Evolutionary conservation across 768 basidiomycete genomes (phyloP).

Genomic region (Rubroboletus satanas): DNA sequence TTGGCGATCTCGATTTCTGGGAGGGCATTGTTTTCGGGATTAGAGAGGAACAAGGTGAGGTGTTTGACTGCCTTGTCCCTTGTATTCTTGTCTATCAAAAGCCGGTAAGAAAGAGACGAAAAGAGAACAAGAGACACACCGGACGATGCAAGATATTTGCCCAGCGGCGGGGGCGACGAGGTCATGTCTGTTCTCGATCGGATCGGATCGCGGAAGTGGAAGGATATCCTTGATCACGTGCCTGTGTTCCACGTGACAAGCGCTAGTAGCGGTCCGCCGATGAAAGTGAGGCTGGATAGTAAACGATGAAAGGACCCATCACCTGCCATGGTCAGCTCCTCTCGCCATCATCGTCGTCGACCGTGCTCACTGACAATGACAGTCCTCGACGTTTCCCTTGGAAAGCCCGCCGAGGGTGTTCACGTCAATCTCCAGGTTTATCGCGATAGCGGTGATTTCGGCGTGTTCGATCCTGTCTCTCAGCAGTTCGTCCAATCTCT

Average conservation of each 20-base stretch:
- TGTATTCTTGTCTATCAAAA: conserved; percentile 72
- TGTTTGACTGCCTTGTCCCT: conserved; percentile 88
- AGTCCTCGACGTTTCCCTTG: conserved; percentile 86
- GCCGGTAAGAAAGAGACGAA: neutral
- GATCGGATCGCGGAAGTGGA: conserved; percentile 20
- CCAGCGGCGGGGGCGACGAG: conserved; percentile 55
- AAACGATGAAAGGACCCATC: conserved; percentile 65
- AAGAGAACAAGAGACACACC: conserved; percentile 44
- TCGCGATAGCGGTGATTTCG: conserved; percentile 35
- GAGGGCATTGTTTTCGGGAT: conserved; percentile 52
- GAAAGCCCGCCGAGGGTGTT: conserved; percentile 75
- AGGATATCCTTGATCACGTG: conserved; percentile 3
- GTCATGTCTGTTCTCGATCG: conserved; percentile 31
- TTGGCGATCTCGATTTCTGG: conserved; percentile 80
- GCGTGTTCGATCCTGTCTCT: conserved; percentile 53
- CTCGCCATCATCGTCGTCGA: neutral
- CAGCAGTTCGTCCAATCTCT: conserved; percentile 47
- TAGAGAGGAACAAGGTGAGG: conserved; percentile 75
- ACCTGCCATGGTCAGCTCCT: conserved; percentile 77
- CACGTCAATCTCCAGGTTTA: conserved; percentile 57
- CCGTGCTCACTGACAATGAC: neutral
- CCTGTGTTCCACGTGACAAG: neutral
- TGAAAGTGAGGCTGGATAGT: neutral
- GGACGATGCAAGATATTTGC: conserved; percentile 89
- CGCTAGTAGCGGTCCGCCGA: too few species aligned